phyloP scores from a whole-genome alignment of 306 rosid genomes.

The Trichosanthes cucumerina region DNA sequence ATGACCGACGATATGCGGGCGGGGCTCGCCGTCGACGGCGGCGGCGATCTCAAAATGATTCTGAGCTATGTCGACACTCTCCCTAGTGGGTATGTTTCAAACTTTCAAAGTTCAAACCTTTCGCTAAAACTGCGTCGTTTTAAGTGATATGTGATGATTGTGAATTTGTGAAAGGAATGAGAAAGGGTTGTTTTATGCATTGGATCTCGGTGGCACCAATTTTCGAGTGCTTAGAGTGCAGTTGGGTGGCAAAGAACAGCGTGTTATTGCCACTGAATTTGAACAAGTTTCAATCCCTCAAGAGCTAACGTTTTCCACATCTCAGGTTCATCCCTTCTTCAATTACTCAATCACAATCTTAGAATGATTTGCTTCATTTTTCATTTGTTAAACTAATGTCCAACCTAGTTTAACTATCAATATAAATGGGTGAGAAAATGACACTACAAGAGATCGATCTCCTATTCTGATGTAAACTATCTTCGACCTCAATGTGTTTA shows the following conservation, averaged over 20 bases:
- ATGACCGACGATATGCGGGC: constrained; percentile 64
- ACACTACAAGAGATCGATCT: too few relatives aligned
- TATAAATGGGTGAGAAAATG: neutral
- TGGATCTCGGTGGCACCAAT: constrained; percentile 96
- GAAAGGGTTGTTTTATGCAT: constrained; percentile 76
- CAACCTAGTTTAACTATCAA: too few relatives aligned
- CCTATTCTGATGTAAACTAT: too few relatives aligned
- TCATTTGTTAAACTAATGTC: too few relatives aligned
- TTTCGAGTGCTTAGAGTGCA: constrained; percentile 83
- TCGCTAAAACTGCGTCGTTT: neutral
- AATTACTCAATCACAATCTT: neutral
- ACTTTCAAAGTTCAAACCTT: neutral
- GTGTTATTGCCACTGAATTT: constrained; percentile 62
- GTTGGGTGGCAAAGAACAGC: constrained; percentile 66
- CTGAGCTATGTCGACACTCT: constrained; percentile 66
- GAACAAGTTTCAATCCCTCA: constrained; percentile 75
- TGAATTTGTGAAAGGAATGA: constrained; percentile 43
- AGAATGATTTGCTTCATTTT: neutral
- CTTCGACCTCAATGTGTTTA: too few relatives aligned
- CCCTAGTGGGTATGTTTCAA: constrained; percentile 57
- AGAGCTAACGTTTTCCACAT: constrained; percentile 61
- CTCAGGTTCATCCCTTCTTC: constrained; percentile 34
- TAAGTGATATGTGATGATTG: neutral
- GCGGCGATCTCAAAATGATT: constrained; percentile 72
- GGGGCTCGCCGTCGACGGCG: constrained; percentile 54